phyloP scores from a whole-genome alignment of 306 rosid genomes.

The Lablab purpureus region DNA sequence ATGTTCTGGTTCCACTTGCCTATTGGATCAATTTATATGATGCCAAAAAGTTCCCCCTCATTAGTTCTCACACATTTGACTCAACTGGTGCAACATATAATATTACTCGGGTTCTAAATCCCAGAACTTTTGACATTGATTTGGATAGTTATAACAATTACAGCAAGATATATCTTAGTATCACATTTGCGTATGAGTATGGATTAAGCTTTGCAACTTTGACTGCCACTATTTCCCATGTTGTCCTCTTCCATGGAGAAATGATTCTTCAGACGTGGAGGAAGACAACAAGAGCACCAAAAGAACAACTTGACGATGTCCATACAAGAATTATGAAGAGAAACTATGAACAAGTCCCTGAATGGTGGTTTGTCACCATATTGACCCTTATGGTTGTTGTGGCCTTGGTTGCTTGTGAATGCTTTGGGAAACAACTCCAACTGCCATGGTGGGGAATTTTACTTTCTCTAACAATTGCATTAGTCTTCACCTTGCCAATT shows the following conservation, averaged over 20 bases:
- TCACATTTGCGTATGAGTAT: conserved; percentile 68
- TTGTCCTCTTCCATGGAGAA: conserved; percentile 80
- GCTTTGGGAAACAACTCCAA: conserved; percentile 80
- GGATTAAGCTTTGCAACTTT: conserved; percentile 83
- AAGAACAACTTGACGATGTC: conserved; percentile 56
- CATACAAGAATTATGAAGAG: conserved; percentile 80
- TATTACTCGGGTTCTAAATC: conserved; percentile 60
- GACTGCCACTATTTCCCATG: conserved; percentile 78
- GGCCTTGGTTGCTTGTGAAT: conserved; percentile 61
- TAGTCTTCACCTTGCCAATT: conserved; percentile 74
- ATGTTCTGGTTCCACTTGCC: conserved; percentile 58
- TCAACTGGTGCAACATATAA: conserved; percentile 61
- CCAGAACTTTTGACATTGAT: conserved; percentile 59
- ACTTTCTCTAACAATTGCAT: conserved; percentile 63
- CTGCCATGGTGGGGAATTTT: conserved; percentile 93
- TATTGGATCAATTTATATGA: conserved; percentile 75
- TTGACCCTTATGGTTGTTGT: conserved; percentile 49
- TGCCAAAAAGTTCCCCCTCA: conserved; percentile 77
- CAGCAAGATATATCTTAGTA: conserved; percentile 77
- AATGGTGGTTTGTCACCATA: conserved; percentile 77
- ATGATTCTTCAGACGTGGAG: conserved; percentile 58
- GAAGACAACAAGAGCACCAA: conserved; percentile 54
- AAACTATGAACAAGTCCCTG: conserved; percentile 78
- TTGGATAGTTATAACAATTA: conserved; percentile 56
- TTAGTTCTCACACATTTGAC: conserved; percentile 75